Base-by-base conservation (phyloP, 257 asterid genomes). In the Fraxinus americana region DNA sequence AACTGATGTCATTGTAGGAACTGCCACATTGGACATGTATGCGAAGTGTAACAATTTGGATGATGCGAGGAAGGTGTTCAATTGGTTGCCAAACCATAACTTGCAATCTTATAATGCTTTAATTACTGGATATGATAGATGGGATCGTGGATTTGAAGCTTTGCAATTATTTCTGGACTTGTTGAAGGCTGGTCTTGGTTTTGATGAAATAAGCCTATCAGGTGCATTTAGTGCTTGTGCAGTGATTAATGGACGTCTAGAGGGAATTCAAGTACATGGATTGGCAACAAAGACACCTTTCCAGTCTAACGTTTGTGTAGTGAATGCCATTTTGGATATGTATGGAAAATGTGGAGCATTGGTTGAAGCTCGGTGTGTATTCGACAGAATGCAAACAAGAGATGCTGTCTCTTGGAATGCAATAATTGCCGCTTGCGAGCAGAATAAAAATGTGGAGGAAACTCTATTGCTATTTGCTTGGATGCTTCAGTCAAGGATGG, bases 331-430 rank as follows among this genome's bases (percentile, higher is more conserved):
- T 77, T 85, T 94, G 70, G 97, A 92, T 80, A 92, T 91, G 98
- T 92, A 94, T 73, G 98, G 97, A 72, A 92, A 92, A 84, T 94
- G 96, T 63, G 92, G 94, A 75, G 85, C 89, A 21, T 69, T 91
- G 77, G 36, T 10, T 32, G 94, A 92, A 75, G 98, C 98, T 82
- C 88, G 82, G 19, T 81, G 45, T 13, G 19, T 85, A 27, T 94
- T 94, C 75, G 89, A 87, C 50, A 88, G 87, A 74, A 94, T 94
- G 98, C 86, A 90, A 61, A 69, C 34, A 48, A 85, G 93, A 83
- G 98, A 94, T 83, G 93, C 93, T 16, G 98, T 94, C 32, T 92
- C 98, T 5, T 94, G 96, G 97, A 94, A 91, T 78, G 89, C 97
- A 11, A 78, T 88, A 48, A 94, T 94, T 84, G 94, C 98, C 67